These are phyloP conservation scores for Lepidopterella palustris DNA, from an alignment of 495 filamentous ascomycete species.

Conservation along the genomic window DNA sequence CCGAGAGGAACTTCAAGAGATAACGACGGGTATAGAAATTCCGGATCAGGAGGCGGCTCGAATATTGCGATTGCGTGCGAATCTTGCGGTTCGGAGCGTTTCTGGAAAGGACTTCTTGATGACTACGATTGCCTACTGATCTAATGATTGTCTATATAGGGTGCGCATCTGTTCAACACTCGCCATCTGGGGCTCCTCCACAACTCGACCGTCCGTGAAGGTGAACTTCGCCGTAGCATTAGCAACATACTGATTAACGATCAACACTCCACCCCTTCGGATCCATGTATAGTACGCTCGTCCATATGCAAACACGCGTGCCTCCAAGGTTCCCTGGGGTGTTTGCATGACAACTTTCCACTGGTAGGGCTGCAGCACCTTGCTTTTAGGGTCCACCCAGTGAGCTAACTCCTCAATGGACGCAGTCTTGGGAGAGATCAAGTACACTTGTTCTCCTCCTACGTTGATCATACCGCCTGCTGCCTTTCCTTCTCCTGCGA, in stretches of 20 bases:
- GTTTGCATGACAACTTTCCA: neutral
- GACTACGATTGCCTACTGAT: neutral
- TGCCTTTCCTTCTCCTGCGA: neutral
- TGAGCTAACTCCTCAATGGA: neutral
- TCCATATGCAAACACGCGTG: neutral
- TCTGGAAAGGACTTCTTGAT: no score
- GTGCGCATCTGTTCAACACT: neutral
- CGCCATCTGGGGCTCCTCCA: neutral
- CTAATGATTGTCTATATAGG: neutral
- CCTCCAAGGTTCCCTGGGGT: neutral
- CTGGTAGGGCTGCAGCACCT: neutral
- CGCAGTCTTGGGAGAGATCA: neutral
- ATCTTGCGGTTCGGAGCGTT: no score
- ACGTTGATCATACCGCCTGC: neutral
- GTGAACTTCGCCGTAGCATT: neutral
- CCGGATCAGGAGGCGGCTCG: no score
- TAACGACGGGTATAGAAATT: no score
- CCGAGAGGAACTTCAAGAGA: no score
- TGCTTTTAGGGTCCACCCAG: neutral
- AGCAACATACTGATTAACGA: neutral
- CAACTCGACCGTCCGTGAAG: neutral
- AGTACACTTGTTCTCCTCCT: neutral
- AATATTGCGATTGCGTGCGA: no score
- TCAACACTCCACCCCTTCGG: neutral
- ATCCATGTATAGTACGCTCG: conserved; percentile 1